phyloP scores from a whole-genome alignment of 768 basidiomycete genomes.

The Solioccasus polychromus region DNA sequence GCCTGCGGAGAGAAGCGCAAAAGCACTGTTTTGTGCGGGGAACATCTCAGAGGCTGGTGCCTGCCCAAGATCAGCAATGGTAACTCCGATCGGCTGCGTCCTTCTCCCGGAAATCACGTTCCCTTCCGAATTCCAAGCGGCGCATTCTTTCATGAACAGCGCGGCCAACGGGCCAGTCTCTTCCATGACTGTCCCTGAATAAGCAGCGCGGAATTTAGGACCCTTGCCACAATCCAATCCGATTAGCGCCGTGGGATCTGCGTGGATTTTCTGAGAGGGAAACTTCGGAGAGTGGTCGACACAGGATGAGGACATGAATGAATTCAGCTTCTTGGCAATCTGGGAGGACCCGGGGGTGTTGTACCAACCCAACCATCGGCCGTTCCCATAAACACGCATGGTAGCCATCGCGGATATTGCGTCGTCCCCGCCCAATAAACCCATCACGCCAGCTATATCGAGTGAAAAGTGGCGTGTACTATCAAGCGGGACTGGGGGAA shows the following conservation, averaged over 20 bases:
- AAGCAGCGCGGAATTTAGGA: slow-evolving; percentile 76
- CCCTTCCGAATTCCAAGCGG: slow-evolving; percentile 7
- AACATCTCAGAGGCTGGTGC: slow-evolving; percentile 8
- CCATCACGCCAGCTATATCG: slow-evolving; percentile 22
- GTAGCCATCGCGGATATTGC: slow-evolving; percentile 30
- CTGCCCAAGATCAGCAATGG: slow-evolving; percentile 9
- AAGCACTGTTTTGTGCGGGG: slow-evolving; percentile 1
- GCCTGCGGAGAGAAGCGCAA: slow-evolving; percentile 8
- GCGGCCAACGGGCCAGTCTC: slow-evolving; percentile 50
- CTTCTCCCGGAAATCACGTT: slow-evolving; percentile 8
- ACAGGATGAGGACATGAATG: too few species aligned
- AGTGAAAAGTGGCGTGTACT: slow-evolving; percentile 14
- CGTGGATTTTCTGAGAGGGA: slow-evolving; percentile 13
- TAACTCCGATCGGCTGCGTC: slow-evolving; percentile 5
- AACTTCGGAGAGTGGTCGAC: slow-evolving; percentile 1
- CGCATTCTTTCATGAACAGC: slow-evolving; percentile 41
- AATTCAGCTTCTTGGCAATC: too few species aligned
- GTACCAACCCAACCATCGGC: slow-evolving; percentile 32
- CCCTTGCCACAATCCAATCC: slow-evolving; percentile 15
- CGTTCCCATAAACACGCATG: slow-evolving; percentile 25
- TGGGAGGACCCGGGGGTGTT: slow-evolving; percentile 35
- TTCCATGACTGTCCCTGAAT: slow-evolving; percentile 50
- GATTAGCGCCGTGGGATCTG: slow-evolving; percentile 21
- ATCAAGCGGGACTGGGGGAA: slow-evolving; percentile 1
- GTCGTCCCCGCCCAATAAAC: slow-evolving; percentile 32